Evolutionary conservation across 129 eudicot species (phyloP), one percentile per base, ranked within the genome.

Genomic region (Lactuca saligna): DNA sequence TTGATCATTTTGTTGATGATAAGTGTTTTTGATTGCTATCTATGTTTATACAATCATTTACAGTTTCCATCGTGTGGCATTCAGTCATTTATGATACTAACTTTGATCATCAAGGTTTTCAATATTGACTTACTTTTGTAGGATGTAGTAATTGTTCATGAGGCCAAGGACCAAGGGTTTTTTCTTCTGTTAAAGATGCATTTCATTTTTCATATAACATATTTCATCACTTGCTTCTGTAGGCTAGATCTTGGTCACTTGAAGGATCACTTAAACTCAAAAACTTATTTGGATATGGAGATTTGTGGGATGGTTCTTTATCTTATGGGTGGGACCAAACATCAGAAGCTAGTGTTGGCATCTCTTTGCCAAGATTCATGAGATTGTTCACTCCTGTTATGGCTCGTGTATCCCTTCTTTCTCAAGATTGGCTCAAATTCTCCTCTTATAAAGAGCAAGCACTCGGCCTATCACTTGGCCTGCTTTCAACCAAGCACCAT

Each of bases 381-480:
- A 57, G 74, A 61, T 56, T 87, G 50, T 17, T 79, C 17, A 74
- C 95, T 61, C 98, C 98, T 54, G 71, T 89, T 56, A 78, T 81
- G 56, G 95, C 92, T 72, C 90, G 98, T 37, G 67, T 82, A 61
- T 84, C 88, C 70, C 59, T 93, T 46, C 85, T 86, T 55, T 86
- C 98, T 44, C 91, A 86, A 78, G 98, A 93, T 76, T 89, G 98
- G 98, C 73, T 82, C 60, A 89, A 89, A 80, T 87, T 85, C 49
- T 86, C 98, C 46, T 93, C 98, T 2, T 89, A 83, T 74, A 93
- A 86, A 70, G 92, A 93, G 63, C 82, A 75, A 67, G 79, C 80
- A 29, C 44, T 84, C 63, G 98, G 98, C 59, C 67, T 89, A 54
- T 85, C 92, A 58, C 76, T 93, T 31, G 96, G 98, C 61, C 76